Evolutionary conservation across 495 filamentous ascomycete genomes (phyloP).

Genomic region (Penicillium herquei): DNA sequence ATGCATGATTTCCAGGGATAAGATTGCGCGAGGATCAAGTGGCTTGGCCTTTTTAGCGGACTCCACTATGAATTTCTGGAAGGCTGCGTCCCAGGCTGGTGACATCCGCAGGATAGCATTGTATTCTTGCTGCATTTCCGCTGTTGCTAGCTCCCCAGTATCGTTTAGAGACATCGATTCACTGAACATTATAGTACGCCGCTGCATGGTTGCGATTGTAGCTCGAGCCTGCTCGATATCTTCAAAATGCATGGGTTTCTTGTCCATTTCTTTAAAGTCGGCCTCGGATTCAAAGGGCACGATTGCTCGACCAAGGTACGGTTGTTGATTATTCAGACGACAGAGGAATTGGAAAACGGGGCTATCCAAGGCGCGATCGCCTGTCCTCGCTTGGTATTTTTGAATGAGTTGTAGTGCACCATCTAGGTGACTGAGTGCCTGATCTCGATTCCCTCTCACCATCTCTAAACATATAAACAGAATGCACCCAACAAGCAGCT

Average conservation of each 20-base stretch:
- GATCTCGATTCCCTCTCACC: constrained; percentile 17
- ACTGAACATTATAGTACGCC: background rate
- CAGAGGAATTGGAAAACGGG: constrained; percentile 17
- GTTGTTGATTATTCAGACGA: constrained; percentile 20
- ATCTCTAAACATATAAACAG: constrained; percentile 32
- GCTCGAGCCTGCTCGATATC: constrained; percentile 12
- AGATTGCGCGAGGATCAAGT: constrained; percentile 14
- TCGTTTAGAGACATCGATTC: background rate
- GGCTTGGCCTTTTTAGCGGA: background rate
- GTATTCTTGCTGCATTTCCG: constrained; percentile 1
- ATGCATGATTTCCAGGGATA: constrained; percentile 10
- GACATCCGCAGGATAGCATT: constrained; percentile 6
- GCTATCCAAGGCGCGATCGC: constrained; percentile 1
- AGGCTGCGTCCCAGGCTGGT: constrained; percentile 12
- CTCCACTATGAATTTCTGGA: constrained; percentile 9
- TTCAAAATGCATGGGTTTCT: background rate
- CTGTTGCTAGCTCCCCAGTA: background rate
- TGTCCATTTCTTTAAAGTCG: background rate
- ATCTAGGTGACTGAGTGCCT: constrained; percentile 23
- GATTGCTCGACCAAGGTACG: constrained; percentile 13
- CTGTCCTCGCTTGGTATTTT: background rate
- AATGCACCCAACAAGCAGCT: constrained; percentile 25
- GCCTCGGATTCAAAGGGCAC: background rate
- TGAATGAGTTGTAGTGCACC: constrained; percentile 18
- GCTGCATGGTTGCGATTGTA: constrained; percentile 6